Conservation (phyloP, 495 filamentous ascomycete genomes). For the Trichoderma parareesei region DNA sequence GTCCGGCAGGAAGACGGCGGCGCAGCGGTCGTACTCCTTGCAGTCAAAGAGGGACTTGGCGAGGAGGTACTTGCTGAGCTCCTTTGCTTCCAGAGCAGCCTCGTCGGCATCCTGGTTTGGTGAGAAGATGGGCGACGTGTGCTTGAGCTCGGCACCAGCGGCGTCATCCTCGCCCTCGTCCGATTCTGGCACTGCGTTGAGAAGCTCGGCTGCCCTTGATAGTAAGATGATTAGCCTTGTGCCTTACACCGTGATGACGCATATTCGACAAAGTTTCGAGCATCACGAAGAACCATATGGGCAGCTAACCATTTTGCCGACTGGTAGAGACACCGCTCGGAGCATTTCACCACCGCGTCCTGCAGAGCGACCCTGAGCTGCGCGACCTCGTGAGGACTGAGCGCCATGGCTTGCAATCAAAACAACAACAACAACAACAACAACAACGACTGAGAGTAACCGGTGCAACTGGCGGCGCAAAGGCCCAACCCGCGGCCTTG, state of each 20-base stretch:
- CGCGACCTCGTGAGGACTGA: conserved; percentile 39
- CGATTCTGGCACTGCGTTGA: conserved; percentile 61
- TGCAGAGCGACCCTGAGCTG: conserved; percentile 59
- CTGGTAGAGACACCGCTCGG: conserved; percentile 91
- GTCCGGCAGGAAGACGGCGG: conserved; percentile 78
- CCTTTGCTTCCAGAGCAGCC: conserved; percentile 67
- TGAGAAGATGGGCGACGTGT: conserved; percentile 38
- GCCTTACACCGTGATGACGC: neutral
- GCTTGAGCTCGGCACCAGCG: conserved; percentile 23
- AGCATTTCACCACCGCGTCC: conserved; percentile 79
- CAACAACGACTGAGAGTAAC: neutral
- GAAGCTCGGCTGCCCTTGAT: conserved; percentile 85
- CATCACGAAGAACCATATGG: too few relatives aligned
- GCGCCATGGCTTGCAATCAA: conserved; percentile 21
- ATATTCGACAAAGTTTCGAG: neutral
- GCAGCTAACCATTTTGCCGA: conserved; percentile 82
- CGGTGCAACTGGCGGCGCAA: neutral
- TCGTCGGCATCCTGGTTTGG: conserved; percentile 54
- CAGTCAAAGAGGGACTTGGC: conserved; percentile 96
- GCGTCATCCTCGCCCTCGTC: conserved; percentile 31
- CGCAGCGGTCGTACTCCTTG: conserved; percentile 89
- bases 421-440: neutral
- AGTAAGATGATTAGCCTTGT: conserved; percentile 12
- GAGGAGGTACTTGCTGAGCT: conserved; percentile 75
- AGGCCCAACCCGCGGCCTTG: neutral